Base-by-base conservation (phyloP, 106 monocot genomes). In the Vanilla planifolia region DNA sequence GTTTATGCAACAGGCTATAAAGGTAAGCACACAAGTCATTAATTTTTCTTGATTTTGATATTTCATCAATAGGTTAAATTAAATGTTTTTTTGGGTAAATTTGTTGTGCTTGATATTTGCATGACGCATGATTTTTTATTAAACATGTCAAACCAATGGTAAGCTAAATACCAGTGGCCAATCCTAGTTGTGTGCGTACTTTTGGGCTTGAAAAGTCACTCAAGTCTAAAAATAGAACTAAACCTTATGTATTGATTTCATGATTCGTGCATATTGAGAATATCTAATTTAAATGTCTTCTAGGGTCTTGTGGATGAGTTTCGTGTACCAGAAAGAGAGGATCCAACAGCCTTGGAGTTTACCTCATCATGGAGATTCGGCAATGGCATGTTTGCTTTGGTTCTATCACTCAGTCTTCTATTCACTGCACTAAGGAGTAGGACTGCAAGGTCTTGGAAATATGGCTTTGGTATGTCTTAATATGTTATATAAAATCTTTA, bases 301-400 rank as follows among this genome's bases (percentile, higher is more conserved):
- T 65, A 85, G 85, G 85, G 85, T 24, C 73, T 85, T 6, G 26
- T 85, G 23, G 73, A 85, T 2, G 85, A 85, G 55, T 85, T 85
- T 66, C 53, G 69, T 37, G 63, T 79, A 51, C 85, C 85, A 3
- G 42, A 80, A 26, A 72, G 79, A 61, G 85, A 72, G 47, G 67
- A 76, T 59, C 66, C 61, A 0, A 67, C 51, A 41, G 24, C 76
- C 16, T 25, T 43, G 6, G 69, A 76, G 44, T 76, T 69, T 48
- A 33, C 43, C 15, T 65, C 72, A 20, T 67, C 85, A 17, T 79
- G 79, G 85, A 69, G 75, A 36, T 85, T 85, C 42, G 51, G 76
- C 51, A 93, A 93, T 64, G 93, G 93, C 17, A 85, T 93, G 93
- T 88, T 93, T 76, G 93, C 88, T 41, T 44, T 88, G 4, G 85